Evolutionary conservation across 2,329 filamentous ascomycete genomes (phyloP).

Genomic region (Monilinia fructicola): DNA sequence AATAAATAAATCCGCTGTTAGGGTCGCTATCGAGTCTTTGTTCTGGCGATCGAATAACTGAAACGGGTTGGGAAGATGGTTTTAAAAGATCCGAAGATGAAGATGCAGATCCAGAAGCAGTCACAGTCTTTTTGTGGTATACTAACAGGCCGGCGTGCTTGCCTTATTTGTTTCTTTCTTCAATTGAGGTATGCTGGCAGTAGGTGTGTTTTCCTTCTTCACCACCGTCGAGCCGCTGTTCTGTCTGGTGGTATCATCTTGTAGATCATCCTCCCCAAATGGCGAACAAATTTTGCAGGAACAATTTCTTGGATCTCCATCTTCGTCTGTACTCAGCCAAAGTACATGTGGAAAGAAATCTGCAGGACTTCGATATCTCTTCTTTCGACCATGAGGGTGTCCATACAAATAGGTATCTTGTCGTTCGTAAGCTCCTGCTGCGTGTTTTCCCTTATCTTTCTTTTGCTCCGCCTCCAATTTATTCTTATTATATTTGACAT

Average conservation of each 20-base stretch:
- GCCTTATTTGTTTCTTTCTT: constrained; percentile 28
- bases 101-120: not conserved
- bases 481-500: constrained; percentile 51
- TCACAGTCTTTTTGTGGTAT: constrained; percentile 15
- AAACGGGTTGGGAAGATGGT: constrained; percentile 20
- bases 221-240: constrained; percentile 21
- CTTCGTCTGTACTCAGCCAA: constrained; percentile 55
- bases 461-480: constrained; percentile 45
- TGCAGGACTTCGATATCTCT: constrained; percentile 56
- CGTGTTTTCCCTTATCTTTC: constrained; percentile 44
- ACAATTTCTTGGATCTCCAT: constrained; percentile 53
- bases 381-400: constrained; percentile 55
- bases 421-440: constrained; percentile 51
- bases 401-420: constrained; percentile 62
- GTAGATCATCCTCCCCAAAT: constrained; percentile 43
- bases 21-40: constrained; percentile 51
- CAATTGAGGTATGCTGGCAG: not conserved
- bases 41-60: constrained; percentile 40
- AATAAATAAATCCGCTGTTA: constrained; percentile 48
- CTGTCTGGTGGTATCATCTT: constrained; percentile 41
- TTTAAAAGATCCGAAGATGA: constrained; percentile 18
- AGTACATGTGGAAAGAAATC: constrained; percentile 61
- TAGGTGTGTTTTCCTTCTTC: constrained; percentile 27
- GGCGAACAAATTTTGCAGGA: constrained; percentile 57
- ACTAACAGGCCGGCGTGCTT: constrained; percentile 4